Evolutionary conservation across 257 asterid genomes (phyloP).

Genomic region (Primulina eburnea): DNA sequence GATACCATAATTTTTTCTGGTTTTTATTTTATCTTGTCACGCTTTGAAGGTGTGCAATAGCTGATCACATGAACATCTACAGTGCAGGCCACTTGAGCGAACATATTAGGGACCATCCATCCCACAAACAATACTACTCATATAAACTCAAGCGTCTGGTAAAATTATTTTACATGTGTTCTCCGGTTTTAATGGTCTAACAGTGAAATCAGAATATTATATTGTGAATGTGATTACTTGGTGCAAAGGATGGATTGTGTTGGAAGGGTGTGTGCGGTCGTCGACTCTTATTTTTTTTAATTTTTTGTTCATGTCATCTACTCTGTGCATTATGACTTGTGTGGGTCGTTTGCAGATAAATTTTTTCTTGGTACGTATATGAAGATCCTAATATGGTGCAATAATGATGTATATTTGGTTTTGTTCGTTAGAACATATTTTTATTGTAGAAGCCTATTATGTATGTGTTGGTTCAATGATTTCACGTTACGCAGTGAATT

Average conservation of each 20-base stretch:
- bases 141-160: conserved; percentile 75
- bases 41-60: conserved; percentile 11
- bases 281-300: not conserved
- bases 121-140: conserved; percentile 70
- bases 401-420: too few species aligned
- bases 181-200: not conserved
- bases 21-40: conserved; percentile 2
- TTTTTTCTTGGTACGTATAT: too few species aligned
- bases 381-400: too few species aligned
- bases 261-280: not conserved
- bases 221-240: not conserved
- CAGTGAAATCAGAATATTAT: not conserved
- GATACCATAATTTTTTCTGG: not conserved
- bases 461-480: too few species aligned
- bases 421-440: too few species aligned
- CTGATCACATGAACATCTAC: conserved; percentile 34
- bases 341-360: not conserved
- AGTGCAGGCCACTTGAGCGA: conserved; percentile 84
- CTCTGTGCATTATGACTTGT: not conserved
- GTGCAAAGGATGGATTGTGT: not conserved
- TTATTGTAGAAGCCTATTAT: too few species aligned
- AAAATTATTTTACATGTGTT: conserved; percentile 22
- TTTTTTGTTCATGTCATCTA: not conserved
- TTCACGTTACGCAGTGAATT: too few species aligned
- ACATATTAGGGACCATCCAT: conserved; percentile 53